Evolutionary conservation across 2,329 filamentous ascomycete genomes (phyloP).

Genomic region (Colletotrichum sp.): DNA sequence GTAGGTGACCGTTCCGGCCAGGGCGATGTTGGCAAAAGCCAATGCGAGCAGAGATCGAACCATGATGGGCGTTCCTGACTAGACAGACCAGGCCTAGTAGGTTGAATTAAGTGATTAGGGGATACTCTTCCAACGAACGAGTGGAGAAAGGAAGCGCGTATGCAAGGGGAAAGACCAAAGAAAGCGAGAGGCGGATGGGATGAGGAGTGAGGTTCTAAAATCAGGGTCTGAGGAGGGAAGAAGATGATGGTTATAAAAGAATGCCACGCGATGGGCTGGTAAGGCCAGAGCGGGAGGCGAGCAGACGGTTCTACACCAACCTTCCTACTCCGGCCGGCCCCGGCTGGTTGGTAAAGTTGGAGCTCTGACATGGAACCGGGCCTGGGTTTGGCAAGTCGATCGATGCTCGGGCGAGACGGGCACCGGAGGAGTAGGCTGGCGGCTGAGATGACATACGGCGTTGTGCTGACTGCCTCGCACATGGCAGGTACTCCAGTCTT

Average conservation of each 20-base stretch:
- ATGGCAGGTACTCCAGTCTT: conserved; percentile 2
- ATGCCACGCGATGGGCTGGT: not conserved
- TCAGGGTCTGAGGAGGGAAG: not conserved
- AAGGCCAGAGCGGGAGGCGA: not conserved
- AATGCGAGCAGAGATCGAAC: conserved; percentile 10
- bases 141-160: not conserved
- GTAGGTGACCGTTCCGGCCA: conserved; percentile 37
- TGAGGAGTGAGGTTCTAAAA: not conserved
- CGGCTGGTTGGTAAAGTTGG: conserved; percentile 10
- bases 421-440: not conserved
- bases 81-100: not conserved
- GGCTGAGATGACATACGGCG: conserved; percentile 8
- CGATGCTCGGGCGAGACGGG: conserved; percentile 2
- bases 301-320: not conserved
- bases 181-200: not conserved
- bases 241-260: conserved; percentile 5
- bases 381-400: not conserved
- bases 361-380: conserved; percentile 12
- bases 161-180: not conserved
- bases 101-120: not conserved
- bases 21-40: conserved; percentile 25
- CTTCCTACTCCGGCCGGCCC: not conserved
- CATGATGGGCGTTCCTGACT: not conserved
- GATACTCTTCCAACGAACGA: conserved; percentile 9
- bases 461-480: conserved; percentile 15